A percentile compares a stretch with the other conserved stretches of the same genome.
Conservation (phyloP, 441 rosid genomes). For the Adansonia rubrostipa region DNA sequence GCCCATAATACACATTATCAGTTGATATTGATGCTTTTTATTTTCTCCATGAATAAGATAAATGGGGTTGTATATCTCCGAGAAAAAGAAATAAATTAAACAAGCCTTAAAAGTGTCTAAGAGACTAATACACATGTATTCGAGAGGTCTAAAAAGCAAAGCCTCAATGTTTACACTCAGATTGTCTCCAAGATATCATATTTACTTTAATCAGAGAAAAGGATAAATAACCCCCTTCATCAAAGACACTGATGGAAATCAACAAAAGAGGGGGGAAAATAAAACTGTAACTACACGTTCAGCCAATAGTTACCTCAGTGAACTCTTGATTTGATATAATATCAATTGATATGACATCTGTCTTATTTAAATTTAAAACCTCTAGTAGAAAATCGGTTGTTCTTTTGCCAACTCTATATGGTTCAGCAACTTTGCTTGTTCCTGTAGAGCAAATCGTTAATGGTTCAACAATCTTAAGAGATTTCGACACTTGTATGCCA, state of each 20-base stretch:
- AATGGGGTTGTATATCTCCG: neutral
- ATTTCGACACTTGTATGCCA: slow-evolving; percentile 18
- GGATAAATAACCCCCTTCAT: neutral
- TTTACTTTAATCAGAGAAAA: slow-evolving; percentile 4
- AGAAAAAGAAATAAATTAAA: neutral
- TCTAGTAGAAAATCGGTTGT: slow-evolving; percentile 69
- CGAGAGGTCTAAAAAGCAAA: neutral
- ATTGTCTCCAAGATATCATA: neutral
- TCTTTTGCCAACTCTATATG: slow-evolving; percentile 85
- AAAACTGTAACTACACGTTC: slow-evolving; percentile 3
- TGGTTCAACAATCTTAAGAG: slow-evolving; percentile 22
- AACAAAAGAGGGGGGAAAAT: slow-evolving; percentile 10
- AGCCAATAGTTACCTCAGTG: slow-evolving; percentile 65
- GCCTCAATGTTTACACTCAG: neutral
- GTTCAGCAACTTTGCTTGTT: slow-evolving; percentile 71
- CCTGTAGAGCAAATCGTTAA: slow-evolving; percentile 50
- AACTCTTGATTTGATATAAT: slow-evolving; percentile 93
- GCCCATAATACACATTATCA: neutral
- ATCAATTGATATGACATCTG: slow-evolving; percentile 78
- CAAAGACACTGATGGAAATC: neutral
- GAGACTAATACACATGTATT: neutral
- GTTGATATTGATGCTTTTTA: neutral
- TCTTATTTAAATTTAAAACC: slow-evolving; percentile 84
- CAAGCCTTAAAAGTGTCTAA: neutral
- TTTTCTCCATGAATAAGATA: neutral